Base-by-base conservation (phyloP, 192 early-diverging fungal species). In the Podila epigama region DNA sequence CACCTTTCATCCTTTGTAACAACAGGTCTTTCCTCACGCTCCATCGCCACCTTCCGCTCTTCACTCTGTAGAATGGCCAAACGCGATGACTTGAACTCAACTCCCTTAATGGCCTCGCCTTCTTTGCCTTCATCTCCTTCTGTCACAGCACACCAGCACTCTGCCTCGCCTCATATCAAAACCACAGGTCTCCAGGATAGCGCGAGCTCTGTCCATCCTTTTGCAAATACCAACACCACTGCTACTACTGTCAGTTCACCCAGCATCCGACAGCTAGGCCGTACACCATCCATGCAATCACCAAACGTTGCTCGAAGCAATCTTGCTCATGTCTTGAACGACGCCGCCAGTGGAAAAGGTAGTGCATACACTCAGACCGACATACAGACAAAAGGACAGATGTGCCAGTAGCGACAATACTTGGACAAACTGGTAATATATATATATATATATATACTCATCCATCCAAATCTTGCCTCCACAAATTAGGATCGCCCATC, bases 401-500 rank as follows among this genome's bases (percentile, higher is more conserved):
- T 18, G 0, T 27, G 2, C 15, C 16, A n/a, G 27, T 13, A 32
- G 31, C 27, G 2, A 33, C 8, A 5, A 4, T 9, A 15, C 52
- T 55, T 15, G n/a, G n/a, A n/a, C n/a, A n/a, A 9, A 2, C 16
- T 5, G 27, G 0, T 22, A 53, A 1, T 16, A 12, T n/a, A 2
- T 1, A 12, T 42, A n/a, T 42, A 16, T 42, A 27, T 8, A 15
- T 65, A 28, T 37, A n/a, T 37, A 15, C 27, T 18, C 12, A n/a
- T n/a, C n/a, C n/a, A n/a, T n/a, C n/a, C n/a, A n/a, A n/a, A n/a
- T n/a, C n/a, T n/a, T n/a, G n/a, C n/a, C n/a, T n/a, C n/a, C n/a
- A n/a, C n/a, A n/a, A n/a, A n/a, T n/a, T 20, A 70, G 70, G 58
- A 8, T 72, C 63, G 0, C 70, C 70, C 35, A 27, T 25, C 13